Conservation (phyloP, 306 rosid species). For the Casuarina cunninghamiana region DNA sequence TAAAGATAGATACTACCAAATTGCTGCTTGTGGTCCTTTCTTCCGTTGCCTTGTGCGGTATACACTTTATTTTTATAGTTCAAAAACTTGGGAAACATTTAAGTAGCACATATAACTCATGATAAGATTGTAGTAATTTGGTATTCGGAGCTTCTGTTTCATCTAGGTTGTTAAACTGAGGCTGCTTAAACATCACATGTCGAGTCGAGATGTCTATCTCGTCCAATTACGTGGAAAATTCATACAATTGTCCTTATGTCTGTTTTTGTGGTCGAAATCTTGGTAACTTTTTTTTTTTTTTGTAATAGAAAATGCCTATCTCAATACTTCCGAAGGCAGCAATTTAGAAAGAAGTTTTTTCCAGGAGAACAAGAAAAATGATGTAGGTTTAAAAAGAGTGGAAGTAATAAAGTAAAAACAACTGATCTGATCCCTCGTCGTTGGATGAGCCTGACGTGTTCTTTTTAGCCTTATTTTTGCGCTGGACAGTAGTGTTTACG, state of each 20-base stretch:
- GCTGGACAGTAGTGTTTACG: too few relatives aligned
- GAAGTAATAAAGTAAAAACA: too few relatives aligned
- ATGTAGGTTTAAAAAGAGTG: too few relatives aligned
- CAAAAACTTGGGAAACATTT: neutral
- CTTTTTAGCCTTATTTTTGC: too few relatives aligned
- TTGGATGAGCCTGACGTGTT: too few relatives aligned
- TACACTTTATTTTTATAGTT: neutral
- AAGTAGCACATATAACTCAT: neutral
- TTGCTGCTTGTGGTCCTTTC: neutral
- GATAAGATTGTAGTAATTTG: neutral
- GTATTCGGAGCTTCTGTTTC: neutral
- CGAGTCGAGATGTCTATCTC: neutral
- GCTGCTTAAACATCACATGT: neutral
- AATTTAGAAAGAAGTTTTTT: too few relatives aligned
- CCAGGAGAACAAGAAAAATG: too few relatives aligned
- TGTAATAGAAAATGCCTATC: too few relatives aligned
- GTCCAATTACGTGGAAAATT: neutral
- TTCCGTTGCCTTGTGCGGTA: neutral
- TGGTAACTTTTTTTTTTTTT: too few relatives aligned
- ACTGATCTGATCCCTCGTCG: too few relatives aligned
- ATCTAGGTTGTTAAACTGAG: neutral
- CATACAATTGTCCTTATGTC: neutral
- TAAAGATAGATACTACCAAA: neutral
- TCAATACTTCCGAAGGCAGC: too few relatives aligned
- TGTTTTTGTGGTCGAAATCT: neutral